Evolutionary conservation across 108 stramenopile species (phyloP).

Genomic region (Asterionellopsis glacialis): DNA sequence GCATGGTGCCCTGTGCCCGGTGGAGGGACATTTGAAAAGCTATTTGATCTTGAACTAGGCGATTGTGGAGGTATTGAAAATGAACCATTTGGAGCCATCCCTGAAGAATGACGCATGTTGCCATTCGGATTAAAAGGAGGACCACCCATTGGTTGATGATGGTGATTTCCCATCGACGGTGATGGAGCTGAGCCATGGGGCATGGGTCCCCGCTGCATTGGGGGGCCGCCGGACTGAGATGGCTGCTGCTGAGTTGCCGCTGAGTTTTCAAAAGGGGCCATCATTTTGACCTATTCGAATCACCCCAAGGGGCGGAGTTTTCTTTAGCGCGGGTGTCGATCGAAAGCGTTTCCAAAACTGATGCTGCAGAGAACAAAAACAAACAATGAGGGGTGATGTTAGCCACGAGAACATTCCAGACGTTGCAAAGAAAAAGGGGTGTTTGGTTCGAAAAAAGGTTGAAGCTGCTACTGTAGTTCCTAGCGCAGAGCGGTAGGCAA

Average conservation of each 20-base stretch:
- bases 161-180: constrained; percentile 33
- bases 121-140: constrained; percentile 16
- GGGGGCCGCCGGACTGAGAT: constrained; percentile 20
- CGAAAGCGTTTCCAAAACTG: too few species aligned
- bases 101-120: constrained; percentile 25
- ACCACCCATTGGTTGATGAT: constrained; percentile 42
- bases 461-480: too few species aligned
- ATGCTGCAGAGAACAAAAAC: too few species aligned
- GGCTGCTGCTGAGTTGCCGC: constrained; percentile 45
- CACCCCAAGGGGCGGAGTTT: too few species aligned
- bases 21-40: constrained; percentile 6
- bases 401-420: too few species aligned
- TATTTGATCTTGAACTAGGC: constrained; percentile 5
- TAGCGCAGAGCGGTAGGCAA: too few species aligned
- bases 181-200: constrained; percentile 33
- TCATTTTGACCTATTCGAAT: constrained; percentile 16
- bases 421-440: too few species aligned
- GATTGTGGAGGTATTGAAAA: constrained; percentile 13
- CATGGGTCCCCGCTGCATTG: constrained; percentile 44
- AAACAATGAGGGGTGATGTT: too few species aligned
- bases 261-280: constrained; percentile 59
- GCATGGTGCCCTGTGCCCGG: background rate
- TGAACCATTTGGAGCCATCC: constrained; percentile 34
- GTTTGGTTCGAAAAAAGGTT: too few species aligned
- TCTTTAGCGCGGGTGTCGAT: too few species aligned